Percentiles rank a stretch among this genome's conserved stretches.
These are phyloP conservation scores for Solidago caesia DNA, from an alignment of 129 eudicot species.

Conservation along the genomic window DNA sequence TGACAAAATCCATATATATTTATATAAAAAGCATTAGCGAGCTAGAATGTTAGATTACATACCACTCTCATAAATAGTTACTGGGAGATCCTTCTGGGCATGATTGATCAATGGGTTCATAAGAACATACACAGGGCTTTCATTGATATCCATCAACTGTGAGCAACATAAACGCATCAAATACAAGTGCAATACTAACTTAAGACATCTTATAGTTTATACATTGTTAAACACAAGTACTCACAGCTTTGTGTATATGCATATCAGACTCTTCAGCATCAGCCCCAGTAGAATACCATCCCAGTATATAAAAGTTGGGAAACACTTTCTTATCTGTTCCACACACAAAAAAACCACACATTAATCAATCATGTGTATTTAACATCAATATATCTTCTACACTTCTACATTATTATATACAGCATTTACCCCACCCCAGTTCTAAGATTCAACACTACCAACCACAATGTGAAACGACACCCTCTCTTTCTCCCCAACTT, in stretches of 20 bases:
- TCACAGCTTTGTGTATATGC: conserved; percentile 91
- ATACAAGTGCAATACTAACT: neutral
- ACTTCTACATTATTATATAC: too few species aligned
- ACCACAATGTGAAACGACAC: too few species aligned
- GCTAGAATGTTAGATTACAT: conserved; percentile 20
- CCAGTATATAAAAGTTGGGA: conserved; percentile 84
- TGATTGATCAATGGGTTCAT: conserved; percentile 87
- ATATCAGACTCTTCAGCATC: conserved; percentile 92
- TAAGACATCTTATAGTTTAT: neutral
- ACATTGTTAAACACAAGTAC: conserved; percentile 9
- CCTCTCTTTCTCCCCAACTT: too few species aligned
- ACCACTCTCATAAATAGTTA: conserved; percentile 91
- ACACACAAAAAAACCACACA: conserved; percentile 4
- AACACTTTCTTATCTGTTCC: conserved; percentile 91
- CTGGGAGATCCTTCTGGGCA: conserved; percentile 93
- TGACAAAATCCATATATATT: neutral
- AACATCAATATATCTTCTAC: neutral
- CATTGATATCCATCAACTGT: conserved; percentile 98
- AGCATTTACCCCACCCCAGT: too few species aligned
- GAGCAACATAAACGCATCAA: conserved; percentile 16
- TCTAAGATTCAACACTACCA: too few species aligned
- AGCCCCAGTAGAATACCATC: conserved; percentile 97
- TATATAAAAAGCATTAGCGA: neutral
- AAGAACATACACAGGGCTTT: conserved; percentile 84
- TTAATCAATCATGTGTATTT: neutral